A percentile compares a stretch with the other conserved stretches of the same genome.
phyloP scores from a whole-genome alignment of 441 rosid species.

The Aquilaria agallochum region DNA sequence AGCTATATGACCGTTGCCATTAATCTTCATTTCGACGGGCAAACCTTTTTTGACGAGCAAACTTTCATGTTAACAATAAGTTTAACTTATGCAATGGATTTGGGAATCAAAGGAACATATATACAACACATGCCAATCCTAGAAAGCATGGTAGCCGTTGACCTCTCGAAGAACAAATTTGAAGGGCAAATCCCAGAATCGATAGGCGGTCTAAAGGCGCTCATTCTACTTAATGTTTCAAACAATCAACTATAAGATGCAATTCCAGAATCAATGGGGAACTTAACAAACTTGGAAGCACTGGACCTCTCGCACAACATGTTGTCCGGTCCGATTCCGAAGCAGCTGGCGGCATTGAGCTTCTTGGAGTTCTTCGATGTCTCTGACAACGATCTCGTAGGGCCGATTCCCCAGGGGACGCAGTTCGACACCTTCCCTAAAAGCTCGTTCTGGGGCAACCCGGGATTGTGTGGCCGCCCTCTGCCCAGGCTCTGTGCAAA shows the following conservation, averaged over 20 bases:
- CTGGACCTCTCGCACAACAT: slow-evolving; percentile 18
- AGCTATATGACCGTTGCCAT: background rate
- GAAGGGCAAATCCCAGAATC: slow-evolving; percentile 13
- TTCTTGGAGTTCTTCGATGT: slow-evolving; percentile 2
- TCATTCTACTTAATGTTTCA: slow-evolving; percentile 16
- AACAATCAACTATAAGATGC: slow-evolving; percentile 9
- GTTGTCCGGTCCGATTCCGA: slow-evolving; percentile 15
- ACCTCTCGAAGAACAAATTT: slow-evolving; percentile 23
- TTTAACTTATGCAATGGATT: background rate
- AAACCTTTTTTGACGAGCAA: background rate
- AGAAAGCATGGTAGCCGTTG: slow-evolving; percentile 9
- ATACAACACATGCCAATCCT: slow-evolving; percentile 6
- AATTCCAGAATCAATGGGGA: slow-evolving; percentile 13
- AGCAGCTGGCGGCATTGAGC: background rate
- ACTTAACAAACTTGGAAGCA: slow-evolving; percentile 11
- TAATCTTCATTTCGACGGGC: background rate
- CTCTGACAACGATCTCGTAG: slow-evolving; percentile 7
- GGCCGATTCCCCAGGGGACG: slow-evolving; percentile 5
- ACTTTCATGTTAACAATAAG: background rate
- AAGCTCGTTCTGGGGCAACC: slow-evolving; percentile 10
- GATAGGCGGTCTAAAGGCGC: slow-evolving; percentile 4
- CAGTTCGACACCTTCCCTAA: slow-evolving; percentile 7
- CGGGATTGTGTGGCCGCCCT: slow-evolving; percentile 9
- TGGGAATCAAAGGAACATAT: slow-evolving; percentile 16
- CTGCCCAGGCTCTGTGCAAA: slow-evolving; percentile 4